Base-by-base conservation (phyloP, 257 asterid species). In the Penstemon eatonii region DNA sequence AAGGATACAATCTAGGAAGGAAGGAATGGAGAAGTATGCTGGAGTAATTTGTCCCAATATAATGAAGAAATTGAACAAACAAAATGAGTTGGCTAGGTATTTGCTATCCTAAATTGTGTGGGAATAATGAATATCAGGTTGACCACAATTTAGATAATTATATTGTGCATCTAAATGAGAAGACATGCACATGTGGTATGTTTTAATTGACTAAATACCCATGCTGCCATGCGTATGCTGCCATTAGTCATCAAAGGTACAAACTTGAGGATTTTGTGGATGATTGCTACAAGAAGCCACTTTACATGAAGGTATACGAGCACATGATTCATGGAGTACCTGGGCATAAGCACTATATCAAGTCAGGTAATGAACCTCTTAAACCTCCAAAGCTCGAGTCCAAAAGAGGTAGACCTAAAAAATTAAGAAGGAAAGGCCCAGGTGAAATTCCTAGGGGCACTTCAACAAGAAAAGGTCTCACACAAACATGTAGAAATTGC, bases 291-390 rank as follows among this genome's bases (percentile, higher is more conserved):
- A 65, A n/a, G 12, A 51, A 51, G 9, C 8, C 4, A 1, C 3
- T 4, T 0, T 65, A 65, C 18, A 3, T 38, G 60, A 50, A 51
- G 8, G 56, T 38, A 1, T 64, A 64, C 12, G 38, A 47, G 10
- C 7, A 25, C 13, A 33, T n/a, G 41, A 64, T 64, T 5, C 54
- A 64, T 64, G 58, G 69, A 2, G 59, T 64, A 38, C 59, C 59
- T 3, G 49, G 69, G 0, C 47, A 47, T 5, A 64, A 38, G 9
- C 36, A 64, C 25, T 64, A 10, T 5, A 52, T 52, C 1, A 8
- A 19, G 6, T 25, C 69, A 1, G 39, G 46, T 5, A 11, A 47
- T 36, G 4, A 52, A 5, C 69, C 69, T 2, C 58, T 64, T 4
- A n/a, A 12, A n/a, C 69, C 36, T 12, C 69, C 47, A 12, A 25